Conservation (phyloP, 768 basidiomycete genomes). For the Boletus subcaerulescens region DNA sequence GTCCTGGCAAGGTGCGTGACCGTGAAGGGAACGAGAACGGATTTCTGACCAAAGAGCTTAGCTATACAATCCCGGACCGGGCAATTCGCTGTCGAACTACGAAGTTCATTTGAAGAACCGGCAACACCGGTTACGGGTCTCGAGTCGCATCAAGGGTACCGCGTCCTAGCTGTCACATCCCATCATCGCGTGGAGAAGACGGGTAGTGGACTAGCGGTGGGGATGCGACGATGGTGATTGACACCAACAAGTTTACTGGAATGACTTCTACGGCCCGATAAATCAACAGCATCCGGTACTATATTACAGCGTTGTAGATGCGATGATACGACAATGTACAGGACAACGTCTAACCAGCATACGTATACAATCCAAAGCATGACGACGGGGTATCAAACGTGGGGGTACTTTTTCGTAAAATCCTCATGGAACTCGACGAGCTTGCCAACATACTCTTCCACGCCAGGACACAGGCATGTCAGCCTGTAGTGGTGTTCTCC, state of each 20-base stretch:
- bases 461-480: conserved; percentile 93
- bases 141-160: conserved; percentile 42
- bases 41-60: conserved; percentile 26
- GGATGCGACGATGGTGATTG: too few species aligned
- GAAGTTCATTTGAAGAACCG: conserved; percentile 90
- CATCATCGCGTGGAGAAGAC: neutral
- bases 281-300: neutral
- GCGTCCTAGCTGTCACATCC: conserved; percentile 18
- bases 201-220: too few species aligned
- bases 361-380: neutral
- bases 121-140: conserved; percentile 72
- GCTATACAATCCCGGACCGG: conserved; percentile 90
- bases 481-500: conserved; percentile 89
- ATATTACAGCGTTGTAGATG: conserved; percentile 1
- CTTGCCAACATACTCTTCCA: conserved; percentile 87
- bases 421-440: conserved; percentile 71
- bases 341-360: neutral
- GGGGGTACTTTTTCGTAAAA: conserved; percentile 51
- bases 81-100: conserved; percentile 83
- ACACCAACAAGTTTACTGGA: too few species aligned
- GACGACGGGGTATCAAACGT: conserved; percentile 11
- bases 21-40: neutral
- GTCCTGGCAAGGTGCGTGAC: conserved; percentile 78
- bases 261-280: too few species aligned
- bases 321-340: neutral